Evolutionary conservation across 441 rosid species (phyloP), one percentile per base, ranked within the genome.

Genomic region (Eruca vesicaria): DNA sequence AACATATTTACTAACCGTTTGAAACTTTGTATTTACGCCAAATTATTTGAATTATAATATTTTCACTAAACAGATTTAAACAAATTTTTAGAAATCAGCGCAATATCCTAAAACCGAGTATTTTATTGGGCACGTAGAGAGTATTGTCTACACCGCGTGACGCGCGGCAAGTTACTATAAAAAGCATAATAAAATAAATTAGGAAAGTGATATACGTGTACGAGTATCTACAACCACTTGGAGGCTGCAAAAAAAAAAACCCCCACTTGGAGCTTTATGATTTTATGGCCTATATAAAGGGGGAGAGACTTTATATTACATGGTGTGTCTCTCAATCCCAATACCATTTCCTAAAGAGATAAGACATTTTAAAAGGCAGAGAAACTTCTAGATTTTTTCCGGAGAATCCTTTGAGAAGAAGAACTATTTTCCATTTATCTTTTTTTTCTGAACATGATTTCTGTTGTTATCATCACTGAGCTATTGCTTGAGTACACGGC

Each of bases 401-500:
- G 35, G 36, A 5, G 12, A 14, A 56, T 56, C 60, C 33, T 57
- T 57, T 5, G 18, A 43, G 8, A 20, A 55, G 61, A 58, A 26
- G 32, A 56, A 53, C 58, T 12, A 12, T 56, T 23, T 11, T 0
- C 15, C 5, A 2, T 9, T 2, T 9, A 23, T 3, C 26, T 14
- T 57, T 5, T 12, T 8, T 26, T n/a, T 26, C 62, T 23, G 35
- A 28, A 3, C 78, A 89, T 87, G 90, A 85, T 89, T 3, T 78
- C 76, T 14, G 82, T 84, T 64, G 80, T 85, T 32, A 69, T 71
- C 16, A 59, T 80, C 79, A 79, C 84, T 70, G 88, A 82, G 82
- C 73, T 88, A n/a, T 15, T 90, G 18, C 80, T 71, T 68, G 88
- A 80, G 43, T 89, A 80, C 77, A 72, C 86, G 73, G 71, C 60